A percentile compares a stretch with the other conserved stretches of the same genome.
phyloP scores from a whole-genome alignment of 441 rosid species.

The Pelargonium australe region DNA sequence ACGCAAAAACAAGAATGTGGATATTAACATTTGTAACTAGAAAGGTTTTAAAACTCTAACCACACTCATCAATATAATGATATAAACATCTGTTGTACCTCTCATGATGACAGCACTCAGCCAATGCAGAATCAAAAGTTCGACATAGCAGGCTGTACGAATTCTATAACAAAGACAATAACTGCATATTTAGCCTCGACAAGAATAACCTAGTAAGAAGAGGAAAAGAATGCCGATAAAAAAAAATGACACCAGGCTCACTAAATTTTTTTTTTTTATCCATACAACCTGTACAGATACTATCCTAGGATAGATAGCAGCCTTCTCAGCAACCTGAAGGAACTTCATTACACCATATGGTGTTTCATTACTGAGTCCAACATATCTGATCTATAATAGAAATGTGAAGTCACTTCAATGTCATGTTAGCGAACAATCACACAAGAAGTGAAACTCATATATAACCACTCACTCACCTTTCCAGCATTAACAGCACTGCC shows the following conservation, averaged over 20 bases:
- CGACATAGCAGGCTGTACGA: constrained; percentile 55
- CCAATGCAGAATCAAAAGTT: constrained; percentile 54
- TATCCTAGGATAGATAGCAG: constrained; percentile 33
- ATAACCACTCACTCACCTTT: constrained; percentile 29
- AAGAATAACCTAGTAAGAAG: background rate
- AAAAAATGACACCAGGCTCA: background rate
- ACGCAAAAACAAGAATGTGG: background rate
- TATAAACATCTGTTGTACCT: constrained; percentile 30
- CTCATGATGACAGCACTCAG: constrained; percentile 64
- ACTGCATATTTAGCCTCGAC: constrained; percentile 19
- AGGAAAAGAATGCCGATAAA: background rate
- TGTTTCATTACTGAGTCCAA: constrained; percentile 62
- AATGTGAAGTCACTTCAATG: constrained; percentile 2
- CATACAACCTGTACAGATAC: constrained; percentile 45
- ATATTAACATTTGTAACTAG: background rate
- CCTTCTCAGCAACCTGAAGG: constrained; percentile 40
- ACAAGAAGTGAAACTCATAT: constrained; percentile 9
- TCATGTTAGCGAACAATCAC: background rate
- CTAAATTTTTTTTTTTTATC: constrained; percentile 2
- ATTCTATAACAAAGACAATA: constrained; percentile 31
- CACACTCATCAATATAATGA: background rate
- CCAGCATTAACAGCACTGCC: constrained; percentile 46
- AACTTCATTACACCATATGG: constrained; percentile 61
- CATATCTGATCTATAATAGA: constrained; percentile 44
- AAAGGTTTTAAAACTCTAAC: too few relatives aligned